Evolutionary conservation across 768 basidiomycete genomes (phyloP), one percentile per base, ranked within the genome.

Genomic region (Suillus occidentalis): DNA sequence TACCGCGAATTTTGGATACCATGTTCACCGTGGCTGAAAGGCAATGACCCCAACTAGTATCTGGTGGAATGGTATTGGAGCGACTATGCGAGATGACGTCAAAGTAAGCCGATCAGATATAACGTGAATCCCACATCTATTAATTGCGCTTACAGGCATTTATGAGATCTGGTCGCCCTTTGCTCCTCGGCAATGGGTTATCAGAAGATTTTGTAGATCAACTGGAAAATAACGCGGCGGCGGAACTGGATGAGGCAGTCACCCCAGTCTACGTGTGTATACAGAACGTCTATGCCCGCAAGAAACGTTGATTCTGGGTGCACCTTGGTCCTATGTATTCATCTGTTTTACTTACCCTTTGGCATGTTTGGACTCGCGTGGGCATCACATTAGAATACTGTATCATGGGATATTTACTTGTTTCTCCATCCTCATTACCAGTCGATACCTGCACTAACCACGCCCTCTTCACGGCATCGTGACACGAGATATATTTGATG

Each of bases 1-100:
- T 82, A 83, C 68, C 75, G 81, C 49, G 84, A 88, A 28, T 86
- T 83, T 71, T 93, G 86, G 84, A 70, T 91, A 18, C 89, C 89
- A 9, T 79, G 83, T 10, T 84, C 85, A 9, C 82, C 87, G 6
- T 89, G 83, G 79, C 55, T 77, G 55, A 61, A 43, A 14, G 75
- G 75, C 18, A 64, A 43, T 16, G 67, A 75, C 52, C 61, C 68
- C 13, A 62, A 69, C 4, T n/a, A 65, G 72, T 0, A 72, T 69
- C n/a, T 76, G 75, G 31, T 81, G 80, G 68, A 80, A 82, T 55
- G 75, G 76, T 37, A 72, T 85, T 42, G 83, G 84, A 47, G 63
- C 75, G 10, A 73, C 72, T 47, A 80, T 89, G 83, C 75, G 82
- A 55, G 86, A 88, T n/a, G 88, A 90, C 70, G 77, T 89, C 42